Conservation (phyloP, 1,284 basidiomycete species). For the Phylloporus sp. region DNA sequence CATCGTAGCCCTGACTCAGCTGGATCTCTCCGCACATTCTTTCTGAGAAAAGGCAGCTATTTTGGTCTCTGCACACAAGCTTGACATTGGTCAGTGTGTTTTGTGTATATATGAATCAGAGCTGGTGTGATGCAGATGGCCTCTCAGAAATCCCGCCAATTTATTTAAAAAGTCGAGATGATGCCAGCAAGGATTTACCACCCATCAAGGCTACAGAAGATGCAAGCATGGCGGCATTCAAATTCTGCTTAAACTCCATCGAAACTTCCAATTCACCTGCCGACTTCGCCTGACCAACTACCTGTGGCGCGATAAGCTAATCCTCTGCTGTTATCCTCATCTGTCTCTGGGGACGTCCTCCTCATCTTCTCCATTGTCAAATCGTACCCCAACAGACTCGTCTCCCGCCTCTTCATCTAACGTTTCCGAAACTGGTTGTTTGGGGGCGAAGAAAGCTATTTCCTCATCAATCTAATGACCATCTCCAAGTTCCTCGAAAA, state of each 20-base stretch:
- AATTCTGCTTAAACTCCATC: background rate
- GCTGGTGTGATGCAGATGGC: conserved; percentile 56
- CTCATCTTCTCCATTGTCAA: conserved; percentile 49
- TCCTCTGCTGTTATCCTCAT: no score
- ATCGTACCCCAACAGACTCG: conserved; percentile 82
- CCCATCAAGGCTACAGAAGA: no score
- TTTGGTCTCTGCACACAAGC: conserved; percentile 81
- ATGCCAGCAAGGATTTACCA: no score
- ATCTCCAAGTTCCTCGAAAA: conserved; percentile 94
- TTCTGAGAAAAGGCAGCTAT: no score
- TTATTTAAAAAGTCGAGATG: conserved; percentile 65
- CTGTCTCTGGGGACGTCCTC: no score
- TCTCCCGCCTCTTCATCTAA: conserved; percentile 71
- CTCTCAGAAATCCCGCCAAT: no score
- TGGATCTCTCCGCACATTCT: background rate
- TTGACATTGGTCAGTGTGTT: conserved; percentile 71
- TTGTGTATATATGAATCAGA: background rate
- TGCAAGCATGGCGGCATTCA: no score
- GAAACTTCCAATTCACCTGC: background rate
- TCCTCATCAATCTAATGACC: background rate
- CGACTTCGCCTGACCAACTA: background rate
- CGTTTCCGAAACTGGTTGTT: no score
- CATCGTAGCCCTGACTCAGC: conserved; percentile 54
- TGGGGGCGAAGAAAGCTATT: no score
- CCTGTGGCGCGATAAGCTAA: no score